Base-by-base conservation (phyloP, 2,329 filamentous ascomycete genomes). In the Beauveria australis region DNA sequence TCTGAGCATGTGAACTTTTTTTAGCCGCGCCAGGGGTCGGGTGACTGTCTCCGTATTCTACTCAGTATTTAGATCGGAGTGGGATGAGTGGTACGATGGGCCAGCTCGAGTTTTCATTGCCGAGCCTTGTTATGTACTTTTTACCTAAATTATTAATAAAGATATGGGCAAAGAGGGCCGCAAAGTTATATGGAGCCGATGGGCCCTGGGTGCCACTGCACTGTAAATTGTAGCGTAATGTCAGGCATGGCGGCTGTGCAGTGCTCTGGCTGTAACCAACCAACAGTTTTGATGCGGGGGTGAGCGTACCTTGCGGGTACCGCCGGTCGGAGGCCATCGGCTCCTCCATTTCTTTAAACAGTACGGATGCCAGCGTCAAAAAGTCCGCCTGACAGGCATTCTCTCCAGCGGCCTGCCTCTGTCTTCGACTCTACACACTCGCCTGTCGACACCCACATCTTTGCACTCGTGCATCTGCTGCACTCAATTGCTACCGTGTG, bases 321-420 rank as follows among this genome's bases (percentile, higher is more conserved):
- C 62, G 64, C 61, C 65, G 63, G 63, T 64, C 64, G 66, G 64
- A 66, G 66, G 55, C 46, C 58, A 66, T 63, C 54, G 64, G 64
- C 60, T 49, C n/a, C 47, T 10, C 41, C 26, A 53, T 59, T 59
- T 46, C 26, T 59, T 46, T 53, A 59, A 49, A 47, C 57, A 53
- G 49, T 18, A n/a, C 48, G 40, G 26, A 22, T n/a, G 40, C 56
- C 56, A 52, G 24, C 33, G 33, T 37, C 33, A 37, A 44, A 46
- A 48, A 30, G 37, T 33, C 55, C 37, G n/a, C 48, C 47, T 28
- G 48, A 19, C 24, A 22, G 56, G 3, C 19, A 18, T 16, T 40
- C 46, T 53, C 28, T 26, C 41, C 37, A 40, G 26, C 26, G n/a
- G 47, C 22, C 26, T 33, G 26, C 12, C 28, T n/a, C 16, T 46